Percentiles rank a stretch among this genome's conserved stretches.
phyloP scores from a whole-genome alignment of 2,329 filamentous ascomycete species.

The Aspergillus udagawae region DNA sequence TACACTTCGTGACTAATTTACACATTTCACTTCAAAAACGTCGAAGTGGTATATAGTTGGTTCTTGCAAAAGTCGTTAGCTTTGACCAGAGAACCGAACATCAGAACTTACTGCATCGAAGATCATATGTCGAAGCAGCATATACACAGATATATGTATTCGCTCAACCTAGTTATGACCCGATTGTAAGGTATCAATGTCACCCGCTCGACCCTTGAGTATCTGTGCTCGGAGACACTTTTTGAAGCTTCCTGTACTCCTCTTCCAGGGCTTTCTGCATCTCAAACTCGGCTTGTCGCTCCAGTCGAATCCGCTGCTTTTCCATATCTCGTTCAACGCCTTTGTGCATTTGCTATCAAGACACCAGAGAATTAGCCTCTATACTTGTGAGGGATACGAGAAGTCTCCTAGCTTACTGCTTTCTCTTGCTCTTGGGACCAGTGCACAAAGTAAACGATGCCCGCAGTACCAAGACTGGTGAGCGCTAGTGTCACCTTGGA shows the following conservation, averaged over 20 bases:
- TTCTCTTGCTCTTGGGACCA: slow-evolving; percentile 81
- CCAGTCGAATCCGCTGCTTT: slow-evolving; percentile 82
- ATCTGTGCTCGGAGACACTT: slow-evolving; percentile 55
- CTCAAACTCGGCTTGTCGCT: slow-evolving; percentile 91
- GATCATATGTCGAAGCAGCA: slow-evolving; percentile 15
- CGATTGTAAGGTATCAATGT: slow-evolving; percentile 15
- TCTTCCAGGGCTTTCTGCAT: slow-evolving; percentile 80
- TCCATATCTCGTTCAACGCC: slow-evolving; percentile 94
- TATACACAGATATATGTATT: slow-evolving; percentile 44
- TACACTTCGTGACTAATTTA: slow-evolving; percentile 2
- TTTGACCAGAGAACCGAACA: neutral
- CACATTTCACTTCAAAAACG: neutral
- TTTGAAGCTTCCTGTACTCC: slow-evolving; percentile 87
- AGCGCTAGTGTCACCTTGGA: slow-evolving; percentile 80
- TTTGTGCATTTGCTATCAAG: slow-evolving; percentile 75
- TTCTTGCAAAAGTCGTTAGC: neutral
- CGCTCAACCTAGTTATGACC: slow-evolving; percentile 30
- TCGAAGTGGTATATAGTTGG: neutral
- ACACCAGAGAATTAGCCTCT: slow-evolving; percentile 5
- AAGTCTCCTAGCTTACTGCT: slow-evolving; percentile 55
- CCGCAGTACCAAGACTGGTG: slow-evolving; percentile 70
- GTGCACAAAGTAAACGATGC: slow-evolving; percentile 82
- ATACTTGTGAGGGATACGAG: neutral
- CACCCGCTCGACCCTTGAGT: slow-evolving; percentile 12
- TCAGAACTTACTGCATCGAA: neutral